Evolutionary conservation across 768 basidiomycete species (phyloP).

Genomic region (Neoboletus magnificus): DNA sequence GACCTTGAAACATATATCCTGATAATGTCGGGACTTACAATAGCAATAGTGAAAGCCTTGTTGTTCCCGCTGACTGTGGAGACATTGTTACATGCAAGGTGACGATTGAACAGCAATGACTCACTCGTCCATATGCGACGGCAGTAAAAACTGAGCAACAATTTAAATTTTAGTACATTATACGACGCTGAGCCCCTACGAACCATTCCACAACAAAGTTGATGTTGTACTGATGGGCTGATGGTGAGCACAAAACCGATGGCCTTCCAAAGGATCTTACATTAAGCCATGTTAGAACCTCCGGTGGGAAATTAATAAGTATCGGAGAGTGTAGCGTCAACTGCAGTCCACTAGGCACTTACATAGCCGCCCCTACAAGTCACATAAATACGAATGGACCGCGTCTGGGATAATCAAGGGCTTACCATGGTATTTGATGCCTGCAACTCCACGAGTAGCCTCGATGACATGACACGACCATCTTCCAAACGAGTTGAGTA

Average conservation of each 20-base stretch:
- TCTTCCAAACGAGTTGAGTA: neutral
- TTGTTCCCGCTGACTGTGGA: conserved; percentile 17
- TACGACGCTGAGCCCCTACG: neutral
- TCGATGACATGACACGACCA: conserved; percentile 4
- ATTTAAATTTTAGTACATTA: neutral
- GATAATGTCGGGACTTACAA: conserved; percentile 6
- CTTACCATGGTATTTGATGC: neutral
- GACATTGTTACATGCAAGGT: neutral
- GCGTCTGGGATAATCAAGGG: too few relatives aligned
- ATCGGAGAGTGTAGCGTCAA: neutral
- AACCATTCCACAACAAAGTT: conserved; percentile 5
- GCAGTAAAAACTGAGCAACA: conserved; percentile 11
- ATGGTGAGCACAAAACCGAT: neutral
- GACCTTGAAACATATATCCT: neutral
- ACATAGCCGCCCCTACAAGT: conserved; percentile 7
- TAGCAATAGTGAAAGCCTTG: conserved; percentile 2
- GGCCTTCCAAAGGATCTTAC: neutral
- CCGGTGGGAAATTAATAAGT: neutral
- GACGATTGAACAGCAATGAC: neutral
- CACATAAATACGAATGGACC: neutral
- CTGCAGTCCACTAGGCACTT: neutral
- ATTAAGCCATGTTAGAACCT: neutral
- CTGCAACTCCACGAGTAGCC: neutral
- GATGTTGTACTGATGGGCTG: neutral
- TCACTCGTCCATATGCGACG: conserved; percentile 15